Conservation (phyloP, 176 grass and related monocot species). For the Oryza australiensis region DNA sequence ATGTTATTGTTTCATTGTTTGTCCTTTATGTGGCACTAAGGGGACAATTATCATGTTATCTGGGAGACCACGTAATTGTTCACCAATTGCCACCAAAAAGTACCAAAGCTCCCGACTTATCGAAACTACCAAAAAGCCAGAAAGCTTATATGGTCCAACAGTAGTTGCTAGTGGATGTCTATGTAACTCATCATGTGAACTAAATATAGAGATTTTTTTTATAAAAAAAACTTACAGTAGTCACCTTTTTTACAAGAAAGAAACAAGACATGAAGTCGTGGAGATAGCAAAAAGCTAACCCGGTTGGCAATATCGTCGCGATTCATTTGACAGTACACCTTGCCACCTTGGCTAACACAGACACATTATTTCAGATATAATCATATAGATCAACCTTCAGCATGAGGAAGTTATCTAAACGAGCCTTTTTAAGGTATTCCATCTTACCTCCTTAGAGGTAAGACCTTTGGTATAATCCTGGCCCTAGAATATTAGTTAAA, state of each 20-base stretch:
- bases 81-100: conserved; percentile 22
- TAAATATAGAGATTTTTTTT: no score
- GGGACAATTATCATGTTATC: conserved; percentile 25
- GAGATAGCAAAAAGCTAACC: background rate
- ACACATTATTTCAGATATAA: background rate
- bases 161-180: conserved; percentile 8
- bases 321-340: conserved; percentile 1
- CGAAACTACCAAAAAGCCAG: conserved; percentile 1
- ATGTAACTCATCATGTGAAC: conserved; percentile 9
- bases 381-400: conserved; percentile 8
- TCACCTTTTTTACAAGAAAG: conserved; percentile 18
- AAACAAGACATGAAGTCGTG: background rate
- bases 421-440: no score
- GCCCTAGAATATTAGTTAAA: no score
- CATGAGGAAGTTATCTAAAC: background rate
- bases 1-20: background rate
- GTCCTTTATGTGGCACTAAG: conserved; percentile 25
- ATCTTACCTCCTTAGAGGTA: no score
- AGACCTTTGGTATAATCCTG: no score
- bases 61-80: conserved; percentile 13
- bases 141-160: background rate
- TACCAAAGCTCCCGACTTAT: conserved; percentile 18
- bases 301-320: background rate
- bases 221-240: no score
- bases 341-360: background rate